Conservation (phyloP, 176 grass and related monocot genomes). For the Bothriochloa decipiens region DNA sequence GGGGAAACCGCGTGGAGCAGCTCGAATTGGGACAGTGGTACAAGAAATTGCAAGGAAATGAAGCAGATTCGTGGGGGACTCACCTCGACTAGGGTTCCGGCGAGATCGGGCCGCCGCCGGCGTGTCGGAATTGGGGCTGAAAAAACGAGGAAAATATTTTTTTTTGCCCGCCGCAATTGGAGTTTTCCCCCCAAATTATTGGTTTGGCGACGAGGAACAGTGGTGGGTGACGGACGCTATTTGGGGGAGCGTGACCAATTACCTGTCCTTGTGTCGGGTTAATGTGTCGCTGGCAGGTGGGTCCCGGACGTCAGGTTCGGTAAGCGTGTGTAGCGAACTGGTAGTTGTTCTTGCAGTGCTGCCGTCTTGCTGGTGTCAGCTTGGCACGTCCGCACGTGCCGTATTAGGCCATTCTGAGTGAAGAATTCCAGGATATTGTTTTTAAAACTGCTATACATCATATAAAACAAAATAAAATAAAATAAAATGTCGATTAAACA, state of each 20-base stretch:
- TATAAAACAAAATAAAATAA: no score
- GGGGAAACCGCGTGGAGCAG: not conserved
- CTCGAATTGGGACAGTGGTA: not conserved
- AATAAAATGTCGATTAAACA: no score
- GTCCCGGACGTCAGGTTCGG: not conserved
- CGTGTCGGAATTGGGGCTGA: constrained; percentile 6
- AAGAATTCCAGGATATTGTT: no score
- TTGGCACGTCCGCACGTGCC: not conserved
- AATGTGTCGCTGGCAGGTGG: not conserved
- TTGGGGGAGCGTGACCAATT: constrained; percentile 23
- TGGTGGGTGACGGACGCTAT: not conserved
- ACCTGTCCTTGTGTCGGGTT: not conserved
- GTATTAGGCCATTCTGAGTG: not conserved
- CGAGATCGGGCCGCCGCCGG: constrained; percentile 10
- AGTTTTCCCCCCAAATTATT: constrained; percentile 35
- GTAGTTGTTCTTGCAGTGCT: not conserved
- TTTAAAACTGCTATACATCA: no score
- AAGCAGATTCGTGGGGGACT: constrained; percentile 7
- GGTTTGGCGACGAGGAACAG: constrained; percentile 36
- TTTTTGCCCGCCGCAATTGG: constrained; percentile 34
- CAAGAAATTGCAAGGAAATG: not conserved
- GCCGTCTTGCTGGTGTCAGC: not conserved
- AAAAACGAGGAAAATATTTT: not conserved
- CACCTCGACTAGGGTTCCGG: constrained; percentile 39
- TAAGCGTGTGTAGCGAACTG: not conserved